Base-by-base conservation (phyloP, 352 stramenopile species). In the Pythium brassicae region DNA sequence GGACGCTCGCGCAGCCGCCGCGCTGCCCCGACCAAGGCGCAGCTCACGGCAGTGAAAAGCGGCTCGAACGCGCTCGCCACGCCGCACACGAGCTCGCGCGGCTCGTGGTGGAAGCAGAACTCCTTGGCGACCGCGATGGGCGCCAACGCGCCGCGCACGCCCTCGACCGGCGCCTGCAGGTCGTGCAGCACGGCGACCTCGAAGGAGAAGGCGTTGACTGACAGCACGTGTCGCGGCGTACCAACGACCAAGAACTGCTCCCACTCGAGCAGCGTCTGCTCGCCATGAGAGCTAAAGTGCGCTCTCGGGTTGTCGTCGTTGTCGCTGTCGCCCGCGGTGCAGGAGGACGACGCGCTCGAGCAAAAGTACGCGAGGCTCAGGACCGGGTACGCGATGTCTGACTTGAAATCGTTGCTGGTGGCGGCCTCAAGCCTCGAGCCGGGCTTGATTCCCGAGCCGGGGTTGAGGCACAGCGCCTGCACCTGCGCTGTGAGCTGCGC, bases 171-270 rank as follows among this genome's bases (percentile, higher is more conserved):
- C 1, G 46, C 39, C 50, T 91, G 80, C 25, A 91, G 82, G 39
- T 87, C 70, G 26, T 81, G 66, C 22, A 89, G 55, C 17, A 87
- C 59, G 2, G 45, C 53, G 20, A 89, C 63, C 29, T 93, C 63
- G 55, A 86, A 83, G 29, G 83, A 90, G 43, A 88, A 76, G 20
- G 79, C 83, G 44, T 91, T 90, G 39, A 90, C 62, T 1, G 54
- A 57, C 2, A 93, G 14, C 35, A 86, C 59, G 34, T 81, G 74
- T 14, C 65, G 78, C 8, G 80, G 67, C 1, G 79, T 58, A 1
- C 74, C 73, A 7, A 85, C 61, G 23, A 86, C 50, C 2, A 93
- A 50, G 29, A 78, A 82, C 54, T 90, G 80, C 26, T 80, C 68
- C 25, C 65, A 64, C 40, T 69, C 65, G 3, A 89, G 52, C 12